phyloP scores from a whole-genome alignment of 2,329 filamentous ascomycete species.

The Trichophyton benhamiae region DNA sequence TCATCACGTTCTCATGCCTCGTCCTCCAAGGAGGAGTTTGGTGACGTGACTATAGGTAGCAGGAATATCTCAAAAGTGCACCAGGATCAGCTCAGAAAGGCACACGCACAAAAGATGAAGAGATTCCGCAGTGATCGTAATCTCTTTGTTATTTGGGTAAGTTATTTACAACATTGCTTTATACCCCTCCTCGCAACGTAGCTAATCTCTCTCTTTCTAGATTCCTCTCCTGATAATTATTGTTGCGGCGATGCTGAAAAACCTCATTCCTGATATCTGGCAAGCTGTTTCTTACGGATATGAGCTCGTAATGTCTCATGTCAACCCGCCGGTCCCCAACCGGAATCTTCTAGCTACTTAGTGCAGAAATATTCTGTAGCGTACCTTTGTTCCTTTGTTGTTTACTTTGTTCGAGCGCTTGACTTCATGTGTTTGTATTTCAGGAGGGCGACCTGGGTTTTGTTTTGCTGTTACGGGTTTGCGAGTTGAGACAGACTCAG shows the following conservation, averaged over 20 bases:
- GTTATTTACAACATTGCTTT: conserved; percentile 13
- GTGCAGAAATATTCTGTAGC: not conserved
- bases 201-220: conserved; percentile 18
- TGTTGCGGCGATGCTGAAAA: conserved; percentile 35
- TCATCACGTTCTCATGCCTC: conserved; percentile 2
- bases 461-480: conserved; percentile 18
- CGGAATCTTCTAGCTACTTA: not conserved
- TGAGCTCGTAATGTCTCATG: conserved; percentile 25
- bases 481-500: conserved; percentile 9
- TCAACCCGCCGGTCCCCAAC: not conserved
- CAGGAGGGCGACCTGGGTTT: conserved; percentile 6
- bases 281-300: conserved; percentile 27
- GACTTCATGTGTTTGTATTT: conserved; percentile 11
- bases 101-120: conserved; percentile 38
- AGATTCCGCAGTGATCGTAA: conserved; percentile 39
- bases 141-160: conserved; percentile 44
- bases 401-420: conserved; percentile 11
- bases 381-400: not conserved
- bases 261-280: conserved; percentile 32
- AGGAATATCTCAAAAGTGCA: conserved; percentile 35
- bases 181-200: not conserved
- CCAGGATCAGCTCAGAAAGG: conserved; percentile 35
- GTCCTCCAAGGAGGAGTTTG: conserved; percentile 20
- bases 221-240: conserved; percentile 38
- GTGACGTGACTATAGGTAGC: conserved; percentile 32